Conservation (phyloP, 2,329 filamentous ascomycete genomes). For the Fusarium compactum region DNA sequence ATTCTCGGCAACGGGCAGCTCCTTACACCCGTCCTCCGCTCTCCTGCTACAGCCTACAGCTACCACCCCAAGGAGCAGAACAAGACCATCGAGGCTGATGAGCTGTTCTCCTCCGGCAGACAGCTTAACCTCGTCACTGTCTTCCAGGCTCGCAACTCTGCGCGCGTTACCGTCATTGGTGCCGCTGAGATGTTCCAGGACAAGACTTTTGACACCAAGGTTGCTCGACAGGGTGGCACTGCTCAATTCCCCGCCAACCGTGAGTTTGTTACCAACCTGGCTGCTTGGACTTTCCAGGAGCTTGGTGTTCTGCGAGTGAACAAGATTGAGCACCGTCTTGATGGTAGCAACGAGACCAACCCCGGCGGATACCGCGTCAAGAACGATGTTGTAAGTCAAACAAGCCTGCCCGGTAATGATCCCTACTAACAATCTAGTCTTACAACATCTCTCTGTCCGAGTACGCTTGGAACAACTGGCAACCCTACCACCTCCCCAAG, state of each 20-base stretch:
- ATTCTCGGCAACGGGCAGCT: constrained; percentile 82
- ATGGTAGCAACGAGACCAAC: constrained; percentile 72
- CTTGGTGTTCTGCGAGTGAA: constrained; percentile 88
- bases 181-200: constrained; percentile 89
- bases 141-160: constrained; percentile 92
- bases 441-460: constrained; percentile 92
- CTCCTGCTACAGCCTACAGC: constrained; percentile 87
- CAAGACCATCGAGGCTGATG: constrained; percentile 73
- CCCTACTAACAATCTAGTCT: constrained; percentile 64
- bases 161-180: constrained; percentile 86
- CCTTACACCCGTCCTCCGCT: constrained; percentile 83
- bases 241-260: constrained; percentile 78
- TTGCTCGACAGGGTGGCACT: constrained; percentile 69
- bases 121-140: constrained; percentile 89
- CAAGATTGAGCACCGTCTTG: constrained; percentile 80
- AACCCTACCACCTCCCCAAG: constrained; percentile 76
- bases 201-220: constrained; percentile 86
- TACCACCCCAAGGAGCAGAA: constrained; percentile 92
- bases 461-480: constrained; percentile 79
- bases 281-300: constrained; percentile 98
- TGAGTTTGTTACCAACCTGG: constrained; percentile 85
- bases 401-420: background rate
- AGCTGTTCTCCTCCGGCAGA: constrained; percentile 84
- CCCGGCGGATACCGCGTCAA: constrained; percentile 94
- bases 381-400: constrained; percentile 85